These are phyloP conservation scores for Thraustochytrium striatum DNA, from an alignment of 352 stramenopile genomes.

Conservation along the genomic window DNA sequence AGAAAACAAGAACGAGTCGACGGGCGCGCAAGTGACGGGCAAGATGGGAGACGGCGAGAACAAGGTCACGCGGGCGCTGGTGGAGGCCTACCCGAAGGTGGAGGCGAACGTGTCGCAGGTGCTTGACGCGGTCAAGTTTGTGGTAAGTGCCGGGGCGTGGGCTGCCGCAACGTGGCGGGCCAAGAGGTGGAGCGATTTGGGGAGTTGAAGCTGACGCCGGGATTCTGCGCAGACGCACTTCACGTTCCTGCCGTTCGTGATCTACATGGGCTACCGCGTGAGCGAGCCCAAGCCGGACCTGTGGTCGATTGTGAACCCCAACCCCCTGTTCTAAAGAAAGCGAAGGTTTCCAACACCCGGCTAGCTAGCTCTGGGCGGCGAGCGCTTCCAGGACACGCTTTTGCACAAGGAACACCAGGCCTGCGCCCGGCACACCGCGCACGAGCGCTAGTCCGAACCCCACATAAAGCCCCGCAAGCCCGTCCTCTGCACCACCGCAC, in stretches of 20 bases:
- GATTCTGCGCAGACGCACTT: conserved; percentile 18
- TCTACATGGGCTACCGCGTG: conserved; percentile 17
- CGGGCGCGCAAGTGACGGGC: too few species aligned
- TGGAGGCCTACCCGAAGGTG: conserved; percentile 26
- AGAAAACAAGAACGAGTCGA: too few species aligned
- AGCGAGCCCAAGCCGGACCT: conserved; percentile 29
- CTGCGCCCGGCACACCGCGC: conserved; percentile 14
- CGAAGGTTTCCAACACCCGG: not conserved
- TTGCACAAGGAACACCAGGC: conserved; percentile 31
- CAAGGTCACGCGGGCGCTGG: too few species aligned
- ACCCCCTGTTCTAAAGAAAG: conserved; percentile 5
- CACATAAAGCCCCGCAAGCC: conserved; percentile 2
- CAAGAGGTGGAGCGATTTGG: not conserved
- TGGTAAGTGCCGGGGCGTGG: conserved; percentile 6
- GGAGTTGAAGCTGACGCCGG: not conserved
- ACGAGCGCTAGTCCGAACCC: conserved; percentile 8
- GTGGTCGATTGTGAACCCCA: not conserved
- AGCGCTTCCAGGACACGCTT: conserved; percentile 22
- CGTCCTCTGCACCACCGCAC: not conserved
- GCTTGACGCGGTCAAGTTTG: conserved; percentile 15
- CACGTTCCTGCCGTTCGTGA: not conserved
- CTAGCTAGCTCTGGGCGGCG: not conserved
- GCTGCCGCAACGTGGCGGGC: too few species aligned
- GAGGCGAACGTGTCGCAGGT: too few species aligned
- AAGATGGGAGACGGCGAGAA: too few species aligned